Conservation (phyloP, 306 rosid genomes). For the Lathyrus aphaca region DNA sequence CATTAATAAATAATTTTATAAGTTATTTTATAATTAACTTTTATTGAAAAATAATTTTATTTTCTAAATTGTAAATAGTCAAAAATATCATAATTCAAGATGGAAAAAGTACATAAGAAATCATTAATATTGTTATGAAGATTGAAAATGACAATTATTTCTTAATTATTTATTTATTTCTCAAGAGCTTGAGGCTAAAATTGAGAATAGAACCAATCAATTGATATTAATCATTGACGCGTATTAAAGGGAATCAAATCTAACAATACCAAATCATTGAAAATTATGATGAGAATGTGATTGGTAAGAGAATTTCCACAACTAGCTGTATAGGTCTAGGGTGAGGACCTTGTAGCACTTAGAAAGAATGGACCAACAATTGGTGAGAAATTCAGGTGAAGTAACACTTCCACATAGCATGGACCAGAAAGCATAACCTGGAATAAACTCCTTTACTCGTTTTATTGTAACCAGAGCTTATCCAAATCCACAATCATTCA, state of each 20-base stretch:
- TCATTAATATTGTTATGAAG: no score
- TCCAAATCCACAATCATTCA: slow-evolving; percentile 6
- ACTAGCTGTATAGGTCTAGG: slow-evolving; percentile 23
- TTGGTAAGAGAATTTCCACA: slow-evolving; percentile 27
- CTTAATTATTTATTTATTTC: no score
- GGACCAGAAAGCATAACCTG: slow-evolving; percentile 40
- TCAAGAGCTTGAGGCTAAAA: no score
- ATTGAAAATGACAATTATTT: no score
- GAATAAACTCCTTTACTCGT: slow-evolving; percentile 1
- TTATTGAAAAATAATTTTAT: no score
- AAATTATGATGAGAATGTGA: slow-evolving; percentile 31
- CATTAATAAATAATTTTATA: no score
- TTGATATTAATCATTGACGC: slow-evolving; percentile 1
- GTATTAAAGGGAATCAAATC: background rate
- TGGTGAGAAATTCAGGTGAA: slow-evolving; percentile 44
- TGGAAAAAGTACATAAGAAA: no score
- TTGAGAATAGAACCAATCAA: background rate
- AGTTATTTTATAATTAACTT: no score
- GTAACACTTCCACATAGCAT: slow-evolving; percentile 24
- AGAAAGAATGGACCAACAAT: slow-evolving; percentile 46
- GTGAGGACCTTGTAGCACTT: slow-evolving; percentile 41
- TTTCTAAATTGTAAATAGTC: no score
- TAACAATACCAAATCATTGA: slow-evolving; percentile 23
- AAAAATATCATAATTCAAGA: no score
- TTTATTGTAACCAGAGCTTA: slow-evolving; percentile 30